Percentiles rank a stretch among this genome's conserved stretches.
Evolutionary conservation across 2,329 filamentous ascomycete genomes (phyloP).

Genomic region (Trichoderma koningii): DNA sequence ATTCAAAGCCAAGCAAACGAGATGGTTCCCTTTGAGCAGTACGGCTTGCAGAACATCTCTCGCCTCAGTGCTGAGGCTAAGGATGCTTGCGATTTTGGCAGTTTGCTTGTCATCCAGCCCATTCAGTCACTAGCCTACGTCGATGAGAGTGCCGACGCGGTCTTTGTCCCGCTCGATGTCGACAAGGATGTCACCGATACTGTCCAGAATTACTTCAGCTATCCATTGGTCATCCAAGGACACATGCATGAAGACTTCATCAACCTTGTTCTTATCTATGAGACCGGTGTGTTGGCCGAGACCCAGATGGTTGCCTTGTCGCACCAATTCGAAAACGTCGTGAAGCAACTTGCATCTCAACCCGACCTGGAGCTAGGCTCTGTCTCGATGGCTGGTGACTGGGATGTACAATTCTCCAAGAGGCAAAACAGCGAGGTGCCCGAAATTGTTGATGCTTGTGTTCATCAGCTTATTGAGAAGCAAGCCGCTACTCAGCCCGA

Average conservation of each 20-base stretch:
- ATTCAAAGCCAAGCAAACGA: slow-evolving; percentile 29
- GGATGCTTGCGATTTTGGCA: slow-evolving; percentile 31
- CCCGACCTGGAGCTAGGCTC: not conserved
- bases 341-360: slow-evolving; percentile 8
- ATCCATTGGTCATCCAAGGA: slow-evolving; percentile 22
- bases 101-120: slow-evolving; percentile 31
- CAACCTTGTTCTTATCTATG: slow-evolving; percentile 17
- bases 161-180: slow-evolving; percentile 11
- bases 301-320: slow-evolving; percentile 16
- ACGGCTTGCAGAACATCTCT: slow-evolving; percentile 34
- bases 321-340: slow-evolving; percentile 22
- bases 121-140: slow-evolving; percentile 16
- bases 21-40: slow-evolving; percentile 33
- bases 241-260: slow-evolving; percentile 18
- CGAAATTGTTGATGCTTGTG: slow-evolving; percentile 20
- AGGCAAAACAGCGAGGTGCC: slow-evolving; percentile 23
- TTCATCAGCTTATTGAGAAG: slow-evolving; percentile 24
- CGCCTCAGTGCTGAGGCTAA: slow-evolving; percentile 28
- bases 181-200: slow-evolving; percentile 18
- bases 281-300: slow-evolving; percentile 5
- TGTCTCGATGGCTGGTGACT: slow-evolving; percentile 10
- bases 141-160: slow-evolving; percentile 1
- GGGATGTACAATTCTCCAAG: slow-evolving; percentile 8
- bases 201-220: slow-evolving; percentile 24
- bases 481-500: slow-evolving; percentile 20